Conservation (phyloP, 495 filamentous ascomycete species). For the Niebla homalea region DNA sequence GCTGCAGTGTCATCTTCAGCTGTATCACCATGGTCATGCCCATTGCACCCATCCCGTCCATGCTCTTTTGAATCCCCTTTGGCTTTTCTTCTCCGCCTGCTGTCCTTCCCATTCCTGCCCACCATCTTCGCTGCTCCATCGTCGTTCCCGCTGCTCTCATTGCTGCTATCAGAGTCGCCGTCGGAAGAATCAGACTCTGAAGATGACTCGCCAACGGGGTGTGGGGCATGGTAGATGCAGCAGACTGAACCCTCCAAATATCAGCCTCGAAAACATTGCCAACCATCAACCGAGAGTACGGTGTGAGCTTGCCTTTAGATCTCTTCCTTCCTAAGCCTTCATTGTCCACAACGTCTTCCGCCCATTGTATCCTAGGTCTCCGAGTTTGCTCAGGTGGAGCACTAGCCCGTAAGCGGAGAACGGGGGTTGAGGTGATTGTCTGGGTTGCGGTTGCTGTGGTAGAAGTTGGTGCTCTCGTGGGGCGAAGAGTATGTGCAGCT, state of each 20-base stretch:
- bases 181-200: conserved; percentile 55
- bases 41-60: conserved; percentile 28
- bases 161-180: conserved; percentile 32
- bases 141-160: conserved; percentile 30
- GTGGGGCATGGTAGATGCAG: conserved; percentile 91
- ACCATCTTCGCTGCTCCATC: conserved; percentile 16
- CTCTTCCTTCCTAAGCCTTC: conserved; percentile 89
- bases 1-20: conserved; percentile 20
- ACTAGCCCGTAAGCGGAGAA: conserved; percentile 16
- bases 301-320: conserved; percentile 60
- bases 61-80: neutral
- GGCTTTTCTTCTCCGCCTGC: neutral
- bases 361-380: conserved; percentile 63
- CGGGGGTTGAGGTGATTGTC: conserved; percentile 5
- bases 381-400: conserved; percentile 1
- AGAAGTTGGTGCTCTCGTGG: neutral
- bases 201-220: conserved; percentile 71
- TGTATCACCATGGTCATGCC: conserved; percentile 24
- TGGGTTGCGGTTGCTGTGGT: conserved; percentile 1
- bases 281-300: neutral
- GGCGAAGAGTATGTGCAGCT: neutral
- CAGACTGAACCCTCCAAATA: conserved; percentile 48
- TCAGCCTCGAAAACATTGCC: neutral
- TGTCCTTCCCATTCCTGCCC: conserved; percentile 15
- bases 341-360: conserved; percentile 88